These are phyloP conservation scores for Zygnema circumcarinatum DNA, from an alignment of 139 green algal genomes.

Conservation along the genomic window DNA sequence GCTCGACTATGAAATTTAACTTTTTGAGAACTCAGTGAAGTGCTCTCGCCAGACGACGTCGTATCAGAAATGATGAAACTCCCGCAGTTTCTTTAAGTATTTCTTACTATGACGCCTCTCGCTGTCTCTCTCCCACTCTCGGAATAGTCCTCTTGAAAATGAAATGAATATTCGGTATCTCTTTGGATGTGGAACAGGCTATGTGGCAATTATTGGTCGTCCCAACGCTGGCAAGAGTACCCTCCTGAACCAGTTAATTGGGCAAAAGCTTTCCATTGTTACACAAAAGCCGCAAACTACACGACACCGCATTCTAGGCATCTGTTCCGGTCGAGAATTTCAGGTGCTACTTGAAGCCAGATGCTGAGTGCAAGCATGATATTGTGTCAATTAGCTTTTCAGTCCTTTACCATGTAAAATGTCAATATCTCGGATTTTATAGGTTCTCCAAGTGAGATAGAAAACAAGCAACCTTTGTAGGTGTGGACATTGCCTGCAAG, in stretches of 20 bases:
- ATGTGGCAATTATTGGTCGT: conserved; percentile 75
- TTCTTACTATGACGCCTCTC: background rate
- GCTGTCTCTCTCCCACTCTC: background rate
- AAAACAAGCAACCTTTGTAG: no score
- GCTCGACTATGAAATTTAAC: background rate
- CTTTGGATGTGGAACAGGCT: conserved; percentile 33
- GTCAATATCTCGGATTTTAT: no score
- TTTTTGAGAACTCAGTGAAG: background rate
- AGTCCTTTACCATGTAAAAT: no score
- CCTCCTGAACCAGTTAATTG: conserved; percentile 91
- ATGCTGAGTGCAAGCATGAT: background rate
- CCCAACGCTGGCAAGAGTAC: conserved; percentile 93
- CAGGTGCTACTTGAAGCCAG: conserved; percentile 63
- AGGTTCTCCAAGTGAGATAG: no score
- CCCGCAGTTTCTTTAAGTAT: background rate
- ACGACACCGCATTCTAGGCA: conserved; percentile 89
- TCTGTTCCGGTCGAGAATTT: conserved; percentile 70
- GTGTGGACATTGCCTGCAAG: no score
- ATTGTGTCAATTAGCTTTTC: no score
- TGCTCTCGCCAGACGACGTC: background rate
- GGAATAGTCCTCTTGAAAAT: no score
- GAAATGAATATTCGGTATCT: no score
- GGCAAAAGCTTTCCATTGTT: conserved; percentile 93
- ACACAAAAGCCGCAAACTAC: conserved; percentile 94
- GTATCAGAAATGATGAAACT: background rate